These are phyloP conservation scores for Albophoma yamanashiensis DNA, from an alignment of 2,329 filamentous ascomycete species.

Conservation along the genomic window DNA sequence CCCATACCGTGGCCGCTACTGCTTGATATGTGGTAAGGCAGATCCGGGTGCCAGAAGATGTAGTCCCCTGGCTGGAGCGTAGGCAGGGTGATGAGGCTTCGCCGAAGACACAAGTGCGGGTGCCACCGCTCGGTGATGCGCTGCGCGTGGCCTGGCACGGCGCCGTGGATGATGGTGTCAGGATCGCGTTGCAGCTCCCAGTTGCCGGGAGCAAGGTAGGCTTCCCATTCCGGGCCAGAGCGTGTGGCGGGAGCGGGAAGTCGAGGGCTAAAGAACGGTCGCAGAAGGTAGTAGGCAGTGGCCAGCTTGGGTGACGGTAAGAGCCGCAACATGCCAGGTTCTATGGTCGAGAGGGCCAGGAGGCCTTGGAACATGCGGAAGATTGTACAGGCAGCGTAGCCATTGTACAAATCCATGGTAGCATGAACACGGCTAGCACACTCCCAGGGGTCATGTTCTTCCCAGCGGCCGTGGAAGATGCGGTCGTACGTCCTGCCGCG, in stretches of 20 bases:
- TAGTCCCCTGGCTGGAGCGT: conserved; percentile 45
- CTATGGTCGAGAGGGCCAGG: conserved; percentile 41
- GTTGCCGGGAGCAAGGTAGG: conserved; percentile 37
- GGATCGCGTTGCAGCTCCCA: conserved; percentile 36
- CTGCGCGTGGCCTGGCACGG: conserved; percentile 47
- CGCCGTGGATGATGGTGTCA: conserved; percentile 46
- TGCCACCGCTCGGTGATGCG: conserved; percentile 48
- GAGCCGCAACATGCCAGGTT: conserved; percentile 60
- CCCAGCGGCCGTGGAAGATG: conserved; percentile 44
- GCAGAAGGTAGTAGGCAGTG: conserved; percentile 66
- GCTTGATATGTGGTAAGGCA: conserved; percentile 43
- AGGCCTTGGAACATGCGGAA: conserved; percentile 51
- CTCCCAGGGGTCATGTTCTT: conserved; percentile 46
- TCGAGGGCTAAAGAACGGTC: conserved; percentile 41
- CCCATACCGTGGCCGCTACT: conserved; percentile 13
- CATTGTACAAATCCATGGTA: conserved; percentile 46
- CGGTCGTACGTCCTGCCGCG: conserved; percentile 44
- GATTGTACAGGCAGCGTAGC: conserved; percentile 45
- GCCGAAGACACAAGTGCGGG: conserved; percentile 41
- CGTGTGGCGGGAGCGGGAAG: conserved; percentile 27
- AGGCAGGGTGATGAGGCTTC: conserved; percentile 44
- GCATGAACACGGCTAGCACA: conserved; percentile 40
- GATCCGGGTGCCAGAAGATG: conserved; percentile 48
- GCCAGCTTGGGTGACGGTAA: conserved; percentile 63
- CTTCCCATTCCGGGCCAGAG: conserved; percentile 34